phyloP scores from a whole-genome alignment of 257 asterid species.

The Gentiana dahurica region DNA sequence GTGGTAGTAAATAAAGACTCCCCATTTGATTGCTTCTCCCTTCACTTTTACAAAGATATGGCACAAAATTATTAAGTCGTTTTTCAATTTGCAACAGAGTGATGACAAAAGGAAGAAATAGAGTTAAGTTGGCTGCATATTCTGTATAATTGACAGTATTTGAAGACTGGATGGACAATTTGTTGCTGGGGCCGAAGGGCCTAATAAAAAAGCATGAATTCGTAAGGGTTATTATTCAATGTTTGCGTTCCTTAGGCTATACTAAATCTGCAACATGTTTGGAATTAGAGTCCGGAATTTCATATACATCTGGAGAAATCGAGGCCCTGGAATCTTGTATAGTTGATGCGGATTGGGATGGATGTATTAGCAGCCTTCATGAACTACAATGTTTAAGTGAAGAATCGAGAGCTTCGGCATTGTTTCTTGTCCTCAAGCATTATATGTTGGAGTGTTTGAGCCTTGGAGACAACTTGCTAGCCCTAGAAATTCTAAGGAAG shows the following conservation, averaged over 20 bases:
- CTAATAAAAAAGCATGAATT: slow-evolving; percentile 55
- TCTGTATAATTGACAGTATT: slow-evolving; percentile 1
- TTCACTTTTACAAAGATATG: not conserved
- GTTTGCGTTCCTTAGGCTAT: slow-evolving; percentile 67
- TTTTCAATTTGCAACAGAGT: not conserved
- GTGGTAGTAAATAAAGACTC: too few species aligned
- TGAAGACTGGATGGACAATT: slow-evolving; percentile 33
- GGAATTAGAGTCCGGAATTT: slow-evolving; percentile 74
- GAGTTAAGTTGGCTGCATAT: not conserved
- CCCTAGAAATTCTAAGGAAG: slow-evolving; percentile 46
- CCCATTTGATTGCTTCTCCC: too few species aligned
- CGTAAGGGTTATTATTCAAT: slow-evolving; percentile 55
- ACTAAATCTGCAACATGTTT: slow-evolving; percentile 52
- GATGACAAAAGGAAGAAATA: not conserved
- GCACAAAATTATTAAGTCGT: not conserved
- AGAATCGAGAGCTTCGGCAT: slow-evolving; percentile 50
- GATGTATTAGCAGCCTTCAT: slow-evolving; percentile 32
- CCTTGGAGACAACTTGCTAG: slow-evolving; percentile 41
- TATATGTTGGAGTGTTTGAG: slow-evolving; percentile 56
- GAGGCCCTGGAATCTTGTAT: slow-evolving; percentile 43
- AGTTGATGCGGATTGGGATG: slow-evolving; percentile 55
- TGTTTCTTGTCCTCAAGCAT: slow-evolving; percentile 61
- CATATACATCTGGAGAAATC: slow-evolving; percentile 39
- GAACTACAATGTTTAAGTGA: slow-evolving; percentile 37
- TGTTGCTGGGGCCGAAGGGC: slow-evolving; percentile 48